phyloP scores from a whole-genome alignment of 2,329 filamentous ascomycete species.

The Xylariaceae sp. region DNA sequence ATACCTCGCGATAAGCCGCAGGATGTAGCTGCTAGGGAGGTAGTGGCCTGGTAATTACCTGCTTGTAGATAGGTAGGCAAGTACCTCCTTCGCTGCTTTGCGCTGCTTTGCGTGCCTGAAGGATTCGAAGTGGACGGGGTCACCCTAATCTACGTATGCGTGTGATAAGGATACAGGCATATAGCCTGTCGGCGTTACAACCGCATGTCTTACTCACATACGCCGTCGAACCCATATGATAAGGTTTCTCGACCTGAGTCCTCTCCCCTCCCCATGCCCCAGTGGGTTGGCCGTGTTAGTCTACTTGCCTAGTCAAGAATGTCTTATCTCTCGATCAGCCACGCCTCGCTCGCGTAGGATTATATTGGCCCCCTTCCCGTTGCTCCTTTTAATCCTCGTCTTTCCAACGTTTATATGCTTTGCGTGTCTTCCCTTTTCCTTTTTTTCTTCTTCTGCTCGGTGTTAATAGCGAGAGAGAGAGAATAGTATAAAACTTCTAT shows the following conservation, averaged over 20 bases:
- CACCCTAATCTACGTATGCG: background rate
- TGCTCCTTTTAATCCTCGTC: background rate
- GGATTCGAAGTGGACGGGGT: background rate
- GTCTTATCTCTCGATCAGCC: conserved; percentile 15
- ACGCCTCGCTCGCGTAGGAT: background rate
- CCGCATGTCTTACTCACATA: background rate
- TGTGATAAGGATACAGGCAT: background rate
- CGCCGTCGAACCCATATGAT: background rate
- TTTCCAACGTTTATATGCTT: background rate
- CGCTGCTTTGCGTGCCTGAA: background rate
- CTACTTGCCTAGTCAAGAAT: background rate
- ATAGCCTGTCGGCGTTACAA: background rate
- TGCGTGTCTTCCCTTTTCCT: conserved; percentile 2
- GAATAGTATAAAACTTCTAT: background rate
- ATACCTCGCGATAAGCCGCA: background rate
- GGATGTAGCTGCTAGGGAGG: too few relatives aligned
- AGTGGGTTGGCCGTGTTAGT: background rate
- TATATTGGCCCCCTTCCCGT: background rate
- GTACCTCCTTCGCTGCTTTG: too few relatives aligned
- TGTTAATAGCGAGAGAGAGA: too few relatives aligned
- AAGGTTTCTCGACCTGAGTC: background rate
- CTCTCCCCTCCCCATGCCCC: background rate
- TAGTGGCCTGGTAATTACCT: too few relatives aligned
- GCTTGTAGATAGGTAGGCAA: too few relatives aligned
- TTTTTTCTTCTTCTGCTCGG: background rate